Evolutionary conservation across 2,329 filamentous ascomycete species (phyloP), one percentile per base, ranked within the genome.

Genomic region (Penicillium expansum): DNA sequence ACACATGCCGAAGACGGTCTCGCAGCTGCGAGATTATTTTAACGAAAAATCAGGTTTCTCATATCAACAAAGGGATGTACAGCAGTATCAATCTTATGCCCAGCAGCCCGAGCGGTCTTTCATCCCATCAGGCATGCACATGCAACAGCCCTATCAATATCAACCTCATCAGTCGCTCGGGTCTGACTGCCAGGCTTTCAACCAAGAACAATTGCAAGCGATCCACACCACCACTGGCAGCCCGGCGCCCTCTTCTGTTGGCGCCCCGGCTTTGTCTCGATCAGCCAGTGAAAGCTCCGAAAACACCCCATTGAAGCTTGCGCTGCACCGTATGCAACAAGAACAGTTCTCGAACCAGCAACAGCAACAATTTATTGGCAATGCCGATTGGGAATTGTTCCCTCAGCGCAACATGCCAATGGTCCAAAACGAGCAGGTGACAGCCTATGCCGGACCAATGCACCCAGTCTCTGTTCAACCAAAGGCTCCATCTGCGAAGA

Each of bases 91-190:
- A 47, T 30, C 54, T 20, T 60, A 60, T 30, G 27, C 53, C 16
- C 56, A 57, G 42, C 55, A 62, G 87, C 88, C 83, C 82, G 76
- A 70, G 74, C 77, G 59, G 45, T 62, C 45, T 59, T 67, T 60
- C 71, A 54, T 59, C 4, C 44, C 53, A 7, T 47, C 43, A 30
- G 48, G 48, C 13, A 48, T 55, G 33, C 39, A 55, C 20, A 29
- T 44, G 32, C 63, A 62, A 24, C 49, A 49, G 11, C 27, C 50
- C 1, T 58, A 70, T 48, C 69, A 75, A 54, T 71, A 74, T 61
- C 69, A 67, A 20, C 54, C 64, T 60, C 68, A 67, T 11, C 56
- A 65, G 38, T 56, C 68, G 18, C 62, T 67, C 11, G 67, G 66
- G 47, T 48, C 64, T 41, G 64, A 70, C 32, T 68, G 61, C 53